Percentiles rank a stretch among this genome's conserved stretches.
These are phyloP conservation scores for Eurotiales sp. DNA, from an alignment of 2,329 filamentous ascomycete species.

Conservation along the genomic window DNA sequence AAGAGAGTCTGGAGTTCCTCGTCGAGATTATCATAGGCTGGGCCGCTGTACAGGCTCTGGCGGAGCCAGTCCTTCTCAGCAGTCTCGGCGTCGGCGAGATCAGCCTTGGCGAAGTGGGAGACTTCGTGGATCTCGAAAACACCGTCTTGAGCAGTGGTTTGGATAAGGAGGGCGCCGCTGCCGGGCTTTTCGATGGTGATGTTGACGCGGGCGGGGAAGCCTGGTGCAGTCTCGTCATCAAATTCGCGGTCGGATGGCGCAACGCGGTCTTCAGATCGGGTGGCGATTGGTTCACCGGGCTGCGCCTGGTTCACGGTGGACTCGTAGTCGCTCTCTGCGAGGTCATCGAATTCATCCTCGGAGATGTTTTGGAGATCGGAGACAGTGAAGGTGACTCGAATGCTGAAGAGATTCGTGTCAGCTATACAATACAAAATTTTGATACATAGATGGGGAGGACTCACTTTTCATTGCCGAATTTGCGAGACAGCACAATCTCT, in stretches of 20 bases:
- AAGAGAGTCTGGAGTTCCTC: constrained; percentile 90
- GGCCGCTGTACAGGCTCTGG: constrained; percentile 79
- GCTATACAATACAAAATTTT: too few species aligned
- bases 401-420: constrained; percentile 50
- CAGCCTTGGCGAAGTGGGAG: constrained; percentile 76
- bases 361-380: constrained; percentile 71
- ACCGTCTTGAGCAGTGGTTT: constrained; percentile 81
- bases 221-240: constrained; percentile 55
- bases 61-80: constrained; percentile 74
- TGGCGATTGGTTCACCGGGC: constrained; percentile 50
- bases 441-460: constrained; percentile 26
- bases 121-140: constrained; percentile 85
- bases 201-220: constrained; percentile 77
- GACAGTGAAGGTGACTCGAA: constrained; percentile 79
- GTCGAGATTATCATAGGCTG: constrained; percentile 89
- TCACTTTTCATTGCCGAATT: constrained; percentile 83
- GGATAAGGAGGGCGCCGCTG: constrained; percentile 81
- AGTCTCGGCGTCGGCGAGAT: constrained; percentile 69
- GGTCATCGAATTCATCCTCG: constrained; percentile 56
- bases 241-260: constrained; percentile 56
- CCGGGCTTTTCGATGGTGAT: constrained; percentile 84
- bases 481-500: constrained; percentile 79
- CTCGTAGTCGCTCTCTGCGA: constrained; percentile 57
- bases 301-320: constrained; percentile 54
- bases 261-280: constrained; percentile 51